Conservation (phyloP, 768 basidiomycete genomes). For the Boletales sp. region DNA sequence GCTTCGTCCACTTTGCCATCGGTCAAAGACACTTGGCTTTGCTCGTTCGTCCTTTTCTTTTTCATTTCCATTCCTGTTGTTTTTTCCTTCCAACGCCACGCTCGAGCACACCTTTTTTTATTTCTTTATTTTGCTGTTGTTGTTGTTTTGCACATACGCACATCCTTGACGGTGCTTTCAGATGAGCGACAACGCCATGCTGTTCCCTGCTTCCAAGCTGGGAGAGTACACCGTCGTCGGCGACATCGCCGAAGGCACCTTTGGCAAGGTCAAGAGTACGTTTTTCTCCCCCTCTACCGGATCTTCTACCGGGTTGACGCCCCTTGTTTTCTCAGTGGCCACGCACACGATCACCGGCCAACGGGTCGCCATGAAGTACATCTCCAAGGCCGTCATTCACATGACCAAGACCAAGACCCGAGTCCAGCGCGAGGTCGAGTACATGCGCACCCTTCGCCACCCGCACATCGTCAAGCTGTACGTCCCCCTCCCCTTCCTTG, state of each 20-base stretch:
- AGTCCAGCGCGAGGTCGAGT: slow-evolving; percentile 94
- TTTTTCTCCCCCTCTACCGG: slow-evolving; percentile 12
- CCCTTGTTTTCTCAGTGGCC: slow-evolving; percentile 59
- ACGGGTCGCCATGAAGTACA: slow-evolving; percentile 96
- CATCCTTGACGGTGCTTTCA: slow-evolving; percentile 11
- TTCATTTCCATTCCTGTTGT: too few species aligned
- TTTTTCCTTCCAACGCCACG: too few species aligned
- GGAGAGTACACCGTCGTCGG: slow-evolving; percentile 87
- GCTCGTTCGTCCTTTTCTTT: too few species aligned
- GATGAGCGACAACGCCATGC: slow-evolving; percentile 24
- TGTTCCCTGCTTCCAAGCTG: slow-evolving; percentile 65
- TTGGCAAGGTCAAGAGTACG: slow-evolving; percentile 99
- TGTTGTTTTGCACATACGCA: slow-evolving; percentile 20
- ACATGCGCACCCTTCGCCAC: slow-evolving; percentile 90
- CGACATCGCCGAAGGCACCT: slow-evolving; percentile 94
- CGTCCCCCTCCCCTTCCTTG: slow-evolving; percentile 17
- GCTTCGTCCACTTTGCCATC: slow-evolving; percentile 8
- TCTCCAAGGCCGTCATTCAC: slow-evolving; percentile 91
- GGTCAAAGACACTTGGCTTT: slow-evolving; percentile 12
- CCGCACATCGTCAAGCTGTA: slow-evolving; percentile 98
- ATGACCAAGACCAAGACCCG: slow-evolving; percentile 88
- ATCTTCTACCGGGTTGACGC: slow-evolving; percentile 10
- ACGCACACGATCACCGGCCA: slow-evolving; percentile 93
- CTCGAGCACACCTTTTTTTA: too few species aligned
- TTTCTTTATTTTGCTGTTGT: too few species aligned